These are phyloP conservation scores for Rhizopus arrhizus DNA, from an alignment of 371 early-diverging fungal genomes.

Conservation along the genomic window DNA sequence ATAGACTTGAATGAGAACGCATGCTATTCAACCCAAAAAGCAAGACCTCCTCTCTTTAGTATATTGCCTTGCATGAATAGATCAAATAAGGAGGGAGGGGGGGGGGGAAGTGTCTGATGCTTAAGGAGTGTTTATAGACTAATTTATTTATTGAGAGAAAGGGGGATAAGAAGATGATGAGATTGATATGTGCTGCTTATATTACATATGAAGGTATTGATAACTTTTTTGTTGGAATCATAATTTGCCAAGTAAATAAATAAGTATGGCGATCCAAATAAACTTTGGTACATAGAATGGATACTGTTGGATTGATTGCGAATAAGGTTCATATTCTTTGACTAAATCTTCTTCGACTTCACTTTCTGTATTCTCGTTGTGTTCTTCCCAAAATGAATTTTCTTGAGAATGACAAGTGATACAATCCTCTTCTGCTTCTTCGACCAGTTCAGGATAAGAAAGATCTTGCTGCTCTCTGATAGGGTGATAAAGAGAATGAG, in stretches of 20 bases:
- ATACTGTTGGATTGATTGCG: background rate
- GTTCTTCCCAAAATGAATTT: slow-evolving; percentile 1
- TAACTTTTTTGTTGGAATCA: too few relatives aligned
- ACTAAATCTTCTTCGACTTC: background rate
- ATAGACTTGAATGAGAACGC: too few relatives aligned
- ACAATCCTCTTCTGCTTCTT: background rate
- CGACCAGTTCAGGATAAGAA: background rate
- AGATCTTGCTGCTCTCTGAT: background rate
- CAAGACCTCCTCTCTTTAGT: too few relatives aligned
- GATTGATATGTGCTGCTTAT: background rate
- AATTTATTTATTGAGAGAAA: too few relatives aligned
- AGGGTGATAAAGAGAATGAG: background rate
- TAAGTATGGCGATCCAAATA: background rate
- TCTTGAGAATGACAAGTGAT: background rate
- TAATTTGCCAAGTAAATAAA: background rate
- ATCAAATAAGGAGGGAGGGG: too few relatives aligned
- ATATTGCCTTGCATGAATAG: too few relatives aligned
- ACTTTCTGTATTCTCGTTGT: background rate
- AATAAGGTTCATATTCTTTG: background rate
- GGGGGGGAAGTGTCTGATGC: too few relatives aligned
- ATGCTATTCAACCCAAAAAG: too few relatives aligned
- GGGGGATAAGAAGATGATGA: too few relatives aligned
- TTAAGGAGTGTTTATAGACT: too few relatives aligned
- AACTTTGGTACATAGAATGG: background rate
- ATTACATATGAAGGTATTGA: background rate